Base-by-base conservation (phyloP, 176 grass and related monocot genomes). In the Raddia distichophylla region DNA sequence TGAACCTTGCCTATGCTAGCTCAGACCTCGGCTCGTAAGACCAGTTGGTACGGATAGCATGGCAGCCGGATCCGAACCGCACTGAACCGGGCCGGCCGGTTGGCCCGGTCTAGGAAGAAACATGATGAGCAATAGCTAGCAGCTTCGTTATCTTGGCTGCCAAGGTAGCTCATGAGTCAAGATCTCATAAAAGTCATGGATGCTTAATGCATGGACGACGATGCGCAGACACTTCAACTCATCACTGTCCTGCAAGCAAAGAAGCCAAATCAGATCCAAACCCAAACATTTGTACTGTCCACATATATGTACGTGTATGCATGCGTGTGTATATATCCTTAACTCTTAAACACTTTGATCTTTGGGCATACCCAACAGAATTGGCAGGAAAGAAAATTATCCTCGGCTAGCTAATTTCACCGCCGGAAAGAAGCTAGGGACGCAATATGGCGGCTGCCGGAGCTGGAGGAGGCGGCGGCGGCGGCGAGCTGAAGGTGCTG, bases 401-500 rank as follows among this genome's bases (percentile, higher is more conserved):
- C 37, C n/a, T n/a, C n/a, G n/a, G n/a, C n/a, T n/a, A n/a, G n/a
- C n/a, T n/a, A n/a, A n/a, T n/a, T n/a, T n/a, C n/a, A n/a, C n/a
- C 37, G 37, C 37, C 37, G 4, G 37, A 40, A 40, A 40, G 37
- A 40, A 27, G 27, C 27, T 27, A 68, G 12, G 58, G 69, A 47
- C 50, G 8, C 64, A 22, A 59, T 14, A 59, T 14, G 84, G 77
- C 73, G 20, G 20, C 55, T 16, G n/a, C n/a, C n/a, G n/a, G n/a
- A n/a, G n/a, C n/a, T n/a, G n/a, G n/a, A n/a, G 37, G 14, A 4
- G 27, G 27, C 27, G 27, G 27, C 27, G 27, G 27, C 27, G 27
- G 27, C 51, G 40, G 13, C 40, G 40, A 83, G 64, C 55, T 89
- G 63, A 89, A 77, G 76, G 64, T 93, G 80, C 62, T 89, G 3